Conservation (phyloP, 1,284 basidiomycete genomes). For the Golubevia sp. region DNA sequence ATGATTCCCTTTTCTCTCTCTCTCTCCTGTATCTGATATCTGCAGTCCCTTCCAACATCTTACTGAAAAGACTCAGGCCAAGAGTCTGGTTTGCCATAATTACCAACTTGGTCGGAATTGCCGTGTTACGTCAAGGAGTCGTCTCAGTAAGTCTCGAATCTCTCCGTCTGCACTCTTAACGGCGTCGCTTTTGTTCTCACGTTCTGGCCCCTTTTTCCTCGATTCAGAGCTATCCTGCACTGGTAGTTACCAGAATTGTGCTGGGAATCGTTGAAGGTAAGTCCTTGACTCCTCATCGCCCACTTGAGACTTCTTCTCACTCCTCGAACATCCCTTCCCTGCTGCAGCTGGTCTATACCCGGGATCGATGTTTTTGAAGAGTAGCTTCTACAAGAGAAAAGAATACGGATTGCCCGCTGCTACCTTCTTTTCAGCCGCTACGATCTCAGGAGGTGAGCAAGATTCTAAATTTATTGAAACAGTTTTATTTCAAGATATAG, state of each 20-base stretch:
- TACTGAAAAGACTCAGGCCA: constrained; percentile 73
- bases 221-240: constrained; percentile 70
- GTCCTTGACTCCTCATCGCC: too few species aligned
- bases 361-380: constrained; percentile 72
- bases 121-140: constrained; percentile 75
- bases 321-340: too few species aligned
- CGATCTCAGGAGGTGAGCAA: neutral
- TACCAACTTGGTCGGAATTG: constrained; percentile 67
- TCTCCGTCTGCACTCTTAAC: too few species aligned
- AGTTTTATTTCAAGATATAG: neutral
- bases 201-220: too few species aligned
- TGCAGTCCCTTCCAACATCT: constrained; percentile 28
- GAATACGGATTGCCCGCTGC: constrained; percentile 20
- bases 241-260: constrained; percentile 72
- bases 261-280: constrained; percentile 72
- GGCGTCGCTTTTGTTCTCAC: too few species aligned
- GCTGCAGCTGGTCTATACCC: constrained; percentile 65
- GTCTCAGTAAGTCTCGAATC: too few species aligned
- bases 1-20: constrained; percentile 9
- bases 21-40: constrained; percentile 10
- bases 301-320: too few species aligned
- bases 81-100: constrained; percentile 68
- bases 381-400: constrained; percentile 60
- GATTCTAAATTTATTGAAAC: neutral
- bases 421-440: constrained; percentile 19